Percentiles rank a stretch among this genome's conserved stretches.
phyloP scores from a whole-genome alignment of 2,329 filamentous ascomycete genomes.

The Myrmaecium sp. region DNA sequence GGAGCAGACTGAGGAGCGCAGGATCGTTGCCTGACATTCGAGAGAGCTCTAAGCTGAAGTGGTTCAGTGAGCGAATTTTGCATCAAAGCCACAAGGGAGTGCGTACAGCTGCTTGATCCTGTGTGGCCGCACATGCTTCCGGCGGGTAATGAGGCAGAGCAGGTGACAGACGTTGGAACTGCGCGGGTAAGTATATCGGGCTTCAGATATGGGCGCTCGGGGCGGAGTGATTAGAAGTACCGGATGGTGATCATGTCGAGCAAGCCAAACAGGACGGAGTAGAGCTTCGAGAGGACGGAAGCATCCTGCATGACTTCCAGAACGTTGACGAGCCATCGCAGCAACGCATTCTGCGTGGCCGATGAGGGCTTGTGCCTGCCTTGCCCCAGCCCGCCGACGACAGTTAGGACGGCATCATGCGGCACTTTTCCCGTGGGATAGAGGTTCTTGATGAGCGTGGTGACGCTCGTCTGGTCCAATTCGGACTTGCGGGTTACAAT shows the following conservation, averaged over 20 bases:
- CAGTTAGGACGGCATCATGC: slow-evolving; percentile 41
- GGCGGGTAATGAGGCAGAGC: slow-evolving; percentile 59
- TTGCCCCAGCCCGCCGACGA: slow-evolving; percentile 61
- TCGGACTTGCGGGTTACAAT: slow-evolving; percentile 49
- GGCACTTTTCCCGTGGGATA: slow-evolving; percentile 55
- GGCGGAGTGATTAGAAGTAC: slow-evolving; percentile 20
- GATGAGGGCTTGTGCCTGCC: slow-evolving; percentile 59
- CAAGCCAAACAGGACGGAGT: slow-evolving; percentile 63
- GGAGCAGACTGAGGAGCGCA: slow-evolving; percentile 53
- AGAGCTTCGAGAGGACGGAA: slow-evolving; percentile 48
- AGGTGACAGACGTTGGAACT: slow-evolving; percentile 50
- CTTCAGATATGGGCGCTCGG: background rate
- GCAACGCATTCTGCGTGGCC: slow-evolving; percentile 49
- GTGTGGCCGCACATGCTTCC: slow-evolving; percentile 70
- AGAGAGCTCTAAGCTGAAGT: slow-evolving; percentile 29
- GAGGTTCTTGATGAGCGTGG: slow-evolving; percentile 52
- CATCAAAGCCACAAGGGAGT: background rate
- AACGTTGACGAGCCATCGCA: slow-evolving; percentile 65
- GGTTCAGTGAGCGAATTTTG: background rate
- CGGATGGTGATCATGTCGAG: slow-evolving; percentile 65
- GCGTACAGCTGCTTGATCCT: slow-evolving; percentile 53
- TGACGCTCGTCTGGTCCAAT: slow-evolving; percentile 60
- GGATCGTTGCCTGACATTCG: slow-evolving; percentile 45
- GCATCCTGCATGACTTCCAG: slow-evolving; percentile 53
- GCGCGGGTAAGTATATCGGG: slow-evolving; percentile 9